Base-by-base conservation (phyloP, 2,329 filamentous ascomycete genomes). In the Emergomyces orientalis region DNA sequence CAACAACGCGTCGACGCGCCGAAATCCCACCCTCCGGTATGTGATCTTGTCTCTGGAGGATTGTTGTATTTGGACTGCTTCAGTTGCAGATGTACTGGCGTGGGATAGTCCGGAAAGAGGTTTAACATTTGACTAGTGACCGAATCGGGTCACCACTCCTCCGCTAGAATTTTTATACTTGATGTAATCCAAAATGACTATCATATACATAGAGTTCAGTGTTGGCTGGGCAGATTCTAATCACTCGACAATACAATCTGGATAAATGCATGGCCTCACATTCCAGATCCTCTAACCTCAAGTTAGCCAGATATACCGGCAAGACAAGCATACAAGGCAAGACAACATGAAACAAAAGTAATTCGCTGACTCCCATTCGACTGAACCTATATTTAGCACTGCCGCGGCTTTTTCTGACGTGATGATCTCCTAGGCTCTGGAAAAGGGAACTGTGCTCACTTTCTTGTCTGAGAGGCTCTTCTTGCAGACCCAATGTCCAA, bases 401-500 rank as follows among this genome's bases (percentile, higher is more conserved):
- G 37, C 27, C 39, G 57, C 37, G 9, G 39, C 57, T 59, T 59
- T 34, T 59, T 59, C 57, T 30, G 37, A 30, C 11, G 22, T 59
- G 22, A 59, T 32, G 57, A 59, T 59, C 57, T 59, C 11, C 57
- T 58, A 30, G 56, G 56, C 56, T 58, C 56, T 45, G 56, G 7
- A 58, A 30, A 58, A 58, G 56, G 8, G 39, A n/a, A 47, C 57
- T 5, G 22, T 59, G 57, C 45, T 51, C 45, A 13, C 57, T 59
- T 59, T 49, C 57, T 59, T 41, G 11, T 5, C 55, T 57, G 55
- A 57, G 55, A 57, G 34, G 55, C 55, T 8, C 57, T 59, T 32
- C 25, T 51, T 59, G 41, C 57, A 37, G 25, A n/a, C 25, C 25
- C 25, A 11, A 59, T n/a, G 57, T 59, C 8, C 41, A 37, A 49